Conservation (phyloP, 1,139 yeast species). For the Blastobotrys malaysiensis region DNA sequence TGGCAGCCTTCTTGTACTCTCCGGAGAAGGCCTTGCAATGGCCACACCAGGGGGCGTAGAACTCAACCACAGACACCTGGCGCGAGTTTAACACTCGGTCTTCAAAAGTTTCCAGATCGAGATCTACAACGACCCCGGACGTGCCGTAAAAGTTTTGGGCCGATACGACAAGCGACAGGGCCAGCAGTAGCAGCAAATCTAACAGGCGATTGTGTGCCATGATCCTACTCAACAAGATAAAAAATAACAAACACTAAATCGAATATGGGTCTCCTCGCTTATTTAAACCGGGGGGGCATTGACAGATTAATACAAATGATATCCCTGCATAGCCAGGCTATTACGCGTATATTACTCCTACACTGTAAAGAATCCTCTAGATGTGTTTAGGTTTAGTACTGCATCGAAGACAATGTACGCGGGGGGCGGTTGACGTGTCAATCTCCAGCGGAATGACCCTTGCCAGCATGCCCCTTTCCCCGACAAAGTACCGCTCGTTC, state of each 20-base stretch:
- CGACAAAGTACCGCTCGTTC: neutral
- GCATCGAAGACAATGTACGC: neutral
- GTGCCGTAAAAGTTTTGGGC: slow-evolving; percentile 35
- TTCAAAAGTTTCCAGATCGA: slow-evolving; percentile 51
- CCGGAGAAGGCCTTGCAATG: slow-evolving; percentile 71
- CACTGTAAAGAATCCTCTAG: neutral
- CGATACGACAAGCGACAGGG: neutral
- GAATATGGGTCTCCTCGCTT: neutral
- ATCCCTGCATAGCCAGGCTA: neutral
- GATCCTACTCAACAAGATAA: too few relatives aligned
- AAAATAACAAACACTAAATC: too few relatives aligned
- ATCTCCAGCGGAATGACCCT: neutral
- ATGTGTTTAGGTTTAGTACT: neutral
- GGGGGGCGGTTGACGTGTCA: neutral
- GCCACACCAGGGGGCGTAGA: slow-evolving; percentile 98
- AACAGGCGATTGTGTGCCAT: neutral
- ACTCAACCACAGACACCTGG: slow-evolving; percentile 79
- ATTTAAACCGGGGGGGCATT: neutral
- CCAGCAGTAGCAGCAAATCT: neutral
- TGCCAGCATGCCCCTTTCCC: neutral
- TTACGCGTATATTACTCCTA: too few relatives aligned
- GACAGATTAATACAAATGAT: neutral
- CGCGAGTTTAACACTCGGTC: slow-evolving; percentile 61
- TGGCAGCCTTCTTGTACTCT: slow-evolving; percentile 60
- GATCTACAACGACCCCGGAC: slow-evolving; percentile 50